These are phyloP conservation scores for Chrysosphaeria jannelii DNA, from an alignment of 2,329 filamentous ascomycete genomes.

Conservation along the genomic window DNA sequence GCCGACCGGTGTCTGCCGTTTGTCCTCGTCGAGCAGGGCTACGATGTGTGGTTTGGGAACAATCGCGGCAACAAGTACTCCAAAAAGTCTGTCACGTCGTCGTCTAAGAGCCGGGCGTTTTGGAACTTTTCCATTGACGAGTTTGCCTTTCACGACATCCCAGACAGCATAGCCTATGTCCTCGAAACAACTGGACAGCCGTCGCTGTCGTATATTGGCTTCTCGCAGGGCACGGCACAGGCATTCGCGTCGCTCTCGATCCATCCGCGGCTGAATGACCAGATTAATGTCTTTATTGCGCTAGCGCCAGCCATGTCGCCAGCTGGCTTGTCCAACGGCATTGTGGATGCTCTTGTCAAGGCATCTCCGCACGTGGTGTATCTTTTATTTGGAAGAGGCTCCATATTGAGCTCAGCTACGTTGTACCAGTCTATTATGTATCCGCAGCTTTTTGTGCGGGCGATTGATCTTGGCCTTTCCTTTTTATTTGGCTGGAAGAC, in stretches of 20 bases:
- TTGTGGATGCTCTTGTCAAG: constrained; percentile 81
- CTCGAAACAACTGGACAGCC: constrained; percentile 53
- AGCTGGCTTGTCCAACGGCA: constrained; percentile 60
- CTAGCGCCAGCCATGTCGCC: constrained; percentile 92
- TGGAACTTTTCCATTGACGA: constrained; percentile 99
- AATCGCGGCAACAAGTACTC: constrained; percentile 98
- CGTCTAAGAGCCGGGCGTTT: constrained; percentile 48
- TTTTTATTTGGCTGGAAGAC: constrained; percentile 82
- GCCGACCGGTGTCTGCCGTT: constrained; percentile 68
- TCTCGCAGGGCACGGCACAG: constrained; percentile 89
- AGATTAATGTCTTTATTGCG: constrained; percentile 87
- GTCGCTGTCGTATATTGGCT: constrained; percentile 83
- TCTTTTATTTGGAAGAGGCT: constrained; percentile 70
- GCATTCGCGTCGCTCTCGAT: constrained; percentile 84
- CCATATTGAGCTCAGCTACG: constrained; percentile 71
- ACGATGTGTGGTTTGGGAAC: constrained; percentile 94
- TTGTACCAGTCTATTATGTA: constrained; percentile 97
- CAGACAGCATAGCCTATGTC: constrained; percentile 78
- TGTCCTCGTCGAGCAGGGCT: constrained; percentile 62
- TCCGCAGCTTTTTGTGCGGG: constrained; percentile 66
- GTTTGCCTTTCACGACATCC: constrained; percentile 93
- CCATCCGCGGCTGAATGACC: constrained; percentile 69
- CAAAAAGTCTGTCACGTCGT: constrained; percentile 58
- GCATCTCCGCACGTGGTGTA: constrained; percentile 79
- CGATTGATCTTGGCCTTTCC: constrained; percentile 53